phyloP scores from a whole-genome alignment of 176 grass and related monocot species.

The Guadua angustifolia region DNA sequence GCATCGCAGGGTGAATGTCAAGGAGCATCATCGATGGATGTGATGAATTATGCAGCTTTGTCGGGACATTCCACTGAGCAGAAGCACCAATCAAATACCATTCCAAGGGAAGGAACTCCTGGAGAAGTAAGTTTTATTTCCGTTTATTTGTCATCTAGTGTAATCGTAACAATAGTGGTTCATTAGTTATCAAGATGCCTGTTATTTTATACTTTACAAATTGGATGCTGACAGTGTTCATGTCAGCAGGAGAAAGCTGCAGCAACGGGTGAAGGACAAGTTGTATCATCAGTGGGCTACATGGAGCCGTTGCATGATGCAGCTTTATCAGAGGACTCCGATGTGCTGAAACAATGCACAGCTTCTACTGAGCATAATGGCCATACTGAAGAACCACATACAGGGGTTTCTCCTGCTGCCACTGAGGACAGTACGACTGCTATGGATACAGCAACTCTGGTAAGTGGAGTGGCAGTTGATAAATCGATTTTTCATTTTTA shows the following conservation, averaged over 20 bases:
- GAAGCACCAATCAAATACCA: background rate
- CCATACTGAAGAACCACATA: background rate
- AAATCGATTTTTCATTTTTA: constrained; percentile 20
- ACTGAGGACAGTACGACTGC: background rate
- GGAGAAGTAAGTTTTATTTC: constrained; percentile 28
- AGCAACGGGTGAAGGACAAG: background rate
- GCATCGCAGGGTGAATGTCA: background rate
- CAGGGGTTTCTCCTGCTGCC: background rate
- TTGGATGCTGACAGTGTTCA: constrained; percentile 1
- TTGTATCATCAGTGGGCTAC: background rate
- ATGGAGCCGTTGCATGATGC: background rate
- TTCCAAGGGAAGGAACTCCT: background rate
- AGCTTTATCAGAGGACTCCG: background rate
- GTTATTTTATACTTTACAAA: background rate
- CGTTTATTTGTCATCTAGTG: background rate
- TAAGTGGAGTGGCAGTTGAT: background rate
- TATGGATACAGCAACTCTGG: background rate
- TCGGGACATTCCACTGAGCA: constrained; percentile 27
- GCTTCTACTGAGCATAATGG: background rate
- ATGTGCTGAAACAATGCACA: background rate
- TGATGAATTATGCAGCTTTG: background rate
- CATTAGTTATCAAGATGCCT: background rate
- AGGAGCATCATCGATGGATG: constrained; percentile 10
- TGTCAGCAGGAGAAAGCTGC: constrained; percentile 30
- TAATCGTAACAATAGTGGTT: background rate